A percentile compares a stretch with the other conserved stretches of the same genome.
Evolutionary conservation across 306 rosid species (phyloP).

Genomic region (Prunus mira): DNA sequence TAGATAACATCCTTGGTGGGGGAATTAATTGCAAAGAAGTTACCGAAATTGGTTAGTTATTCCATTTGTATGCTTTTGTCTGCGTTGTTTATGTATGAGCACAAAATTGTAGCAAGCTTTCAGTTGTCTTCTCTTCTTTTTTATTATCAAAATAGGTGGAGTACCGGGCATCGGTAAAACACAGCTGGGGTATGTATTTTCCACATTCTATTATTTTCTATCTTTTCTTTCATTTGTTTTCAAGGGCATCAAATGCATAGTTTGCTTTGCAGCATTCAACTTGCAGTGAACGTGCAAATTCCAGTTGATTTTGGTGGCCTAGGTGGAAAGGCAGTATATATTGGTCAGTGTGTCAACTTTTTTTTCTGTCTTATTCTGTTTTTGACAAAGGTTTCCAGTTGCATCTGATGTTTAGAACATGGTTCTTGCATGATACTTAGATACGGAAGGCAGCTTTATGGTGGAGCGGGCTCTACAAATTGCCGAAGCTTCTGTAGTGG

Average conservation of each 20-base stretch:
- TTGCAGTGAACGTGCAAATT: conserved; percentile 89
- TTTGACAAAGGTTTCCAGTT: conserved; percentile 14
- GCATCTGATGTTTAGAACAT: conserved; percentile 14
- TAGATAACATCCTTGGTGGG: conserved; percentile 84
- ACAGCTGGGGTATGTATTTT: conserved; percentile 71
- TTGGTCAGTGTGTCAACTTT: conserved; percentile 46
- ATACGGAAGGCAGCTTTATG: conserved; percentile 98
- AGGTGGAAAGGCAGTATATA: conserved; percentile 89
- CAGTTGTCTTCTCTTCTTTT: background rate
- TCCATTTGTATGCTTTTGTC: conserved; percentile 1
- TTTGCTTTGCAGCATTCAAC: conserved; percentile 73
- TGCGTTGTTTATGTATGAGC: conserved; percentile 3
- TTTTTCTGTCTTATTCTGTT: conserved; percentile 12
- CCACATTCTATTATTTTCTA: conserved; percentile 13
- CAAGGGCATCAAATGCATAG: conserved; percentile 7
- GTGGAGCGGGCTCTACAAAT: conserved; percentile 85
- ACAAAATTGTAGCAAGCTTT: conserved; percentile 4
- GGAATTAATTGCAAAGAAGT: conserved; percentile 87
- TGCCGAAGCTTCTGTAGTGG: conserved; percentile 84
- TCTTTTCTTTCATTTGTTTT: conserved; percentile 9
- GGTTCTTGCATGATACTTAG: conserved; percentile 39
- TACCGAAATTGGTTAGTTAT: conserved; percentile 79
- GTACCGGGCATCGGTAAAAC: conserved; percentile 98
- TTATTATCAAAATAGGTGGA: conserved; percentile 54
- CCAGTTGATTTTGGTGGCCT: conserved; percentile 74